A percentile compares a stretch with the other conserved stretches of the same genome.
Evolutionary conservation across 2,329 filamentous ascomycete species (phyloP).

Genomic region (Ophiostoma tasmaniense): DNA sequence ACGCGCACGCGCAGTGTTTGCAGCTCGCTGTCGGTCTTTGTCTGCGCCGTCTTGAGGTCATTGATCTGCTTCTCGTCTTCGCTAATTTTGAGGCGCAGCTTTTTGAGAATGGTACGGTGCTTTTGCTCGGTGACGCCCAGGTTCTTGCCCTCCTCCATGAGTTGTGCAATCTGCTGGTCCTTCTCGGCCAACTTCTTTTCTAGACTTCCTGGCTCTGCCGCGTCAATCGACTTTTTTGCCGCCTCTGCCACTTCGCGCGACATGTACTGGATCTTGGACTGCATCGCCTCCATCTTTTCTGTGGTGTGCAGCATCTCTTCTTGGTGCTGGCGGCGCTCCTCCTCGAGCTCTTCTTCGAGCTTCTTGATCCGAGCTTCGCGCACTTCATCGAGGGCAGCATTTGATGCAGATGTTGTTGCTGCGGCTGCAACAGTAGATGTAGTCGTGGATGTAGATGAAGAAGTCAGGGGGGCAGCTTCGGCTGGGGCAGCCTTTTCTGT

Average conservation of each 20-base stretch:
- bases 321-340: constrained; percentile 50
- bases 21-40: constrained; percentile 48
- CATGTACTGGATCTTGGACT: constrained; percentile 84
- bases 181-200: constrained; percentile 82
- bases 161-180: constrained; percentile 77
- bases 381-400: constrained; percentile 26
- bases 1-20: constrained; percentile 39
- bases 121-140: constrained; percentile 81
- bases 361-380: constrained; percentile 34
- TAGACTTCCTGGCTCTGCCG: constrained; percentile 52
- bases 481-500: neutral
- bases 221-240: constrained; percentile 59
- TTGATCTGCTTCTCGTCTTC: constrained; percentile 57
- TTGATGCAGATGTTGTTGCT: neutral
- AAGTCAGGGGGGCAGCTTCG: neutral
- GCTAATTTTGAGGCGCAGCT: constrained; percentile 57
- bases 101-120: constrained; percentile 74
- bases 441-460: neutral
- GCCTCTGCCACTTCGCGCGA: constrained; percentile 69
- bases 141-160: constrained; percentile 89
- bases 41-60: constrained; percentile 50
- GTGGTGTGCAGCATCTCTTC: constrained; percentile 77
- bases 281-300: constrained; percentile 84
- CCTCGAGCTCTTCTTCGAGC: constrained; percentile 30
- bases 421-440: neutral